phyloP scores from a whole-genome alignment of 2,329 filamentous ascomycete species.

The Fusarium pininemorale region DNA sequence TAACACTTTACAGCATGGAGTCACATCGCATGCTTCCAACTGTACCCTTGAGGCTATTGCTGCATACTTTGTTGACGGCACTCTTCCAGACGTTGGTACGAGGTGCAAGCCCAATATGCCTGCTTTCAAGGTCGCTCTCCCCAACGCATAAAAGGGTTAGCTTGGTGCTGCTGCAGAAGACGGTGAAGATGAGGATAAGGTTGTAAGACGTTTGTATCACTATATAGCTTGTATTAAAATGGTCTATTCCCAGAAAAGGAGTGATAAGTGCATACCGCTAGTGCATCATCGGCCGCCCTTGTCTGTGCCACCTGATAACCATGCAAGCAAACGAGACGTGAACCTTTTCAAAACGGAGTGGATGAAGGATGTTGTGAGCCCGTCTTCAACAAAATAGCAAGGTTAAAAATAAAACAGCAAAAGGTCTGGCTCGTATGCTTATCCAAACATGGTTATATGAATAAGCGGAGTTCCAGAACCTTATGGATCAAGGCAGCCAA shows the following conservation, averaged over 20 bases:
- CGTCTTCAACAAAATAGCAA: background rate
- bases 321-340: background rate
- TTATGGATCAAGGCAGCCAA: background rate
- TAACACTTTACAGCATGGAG: constrained; percentile 14
- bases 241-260: background rate
- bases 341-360: background rate
- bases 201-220: background rate
- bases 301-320: background rate
- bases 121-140: constrained; percentile 15
- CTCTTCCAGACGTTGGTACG: constrained; percentile 8
- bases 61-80: constrained; percentile 12
- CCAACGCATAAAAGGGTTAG: background rate
- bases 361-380: background rate
- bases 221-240: background rate
- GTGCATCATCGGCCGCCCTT: background rate
- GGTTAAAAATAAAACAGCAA: background rate
- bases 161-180: background rate
- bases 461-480: background rate
- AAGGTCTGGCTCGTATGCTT: background rate
- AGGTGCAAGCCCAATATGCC: constrained; percentile 19
- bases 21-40: constrained; percentile 19
- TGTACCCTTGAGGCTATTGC: constrained; percentile 18
- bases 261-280: background rate
- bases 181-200: background rate
- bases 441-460: background rate